Conservation (phyloP, 176 grass and related monocot species). For the Paspalum vaginatum region DNA sequence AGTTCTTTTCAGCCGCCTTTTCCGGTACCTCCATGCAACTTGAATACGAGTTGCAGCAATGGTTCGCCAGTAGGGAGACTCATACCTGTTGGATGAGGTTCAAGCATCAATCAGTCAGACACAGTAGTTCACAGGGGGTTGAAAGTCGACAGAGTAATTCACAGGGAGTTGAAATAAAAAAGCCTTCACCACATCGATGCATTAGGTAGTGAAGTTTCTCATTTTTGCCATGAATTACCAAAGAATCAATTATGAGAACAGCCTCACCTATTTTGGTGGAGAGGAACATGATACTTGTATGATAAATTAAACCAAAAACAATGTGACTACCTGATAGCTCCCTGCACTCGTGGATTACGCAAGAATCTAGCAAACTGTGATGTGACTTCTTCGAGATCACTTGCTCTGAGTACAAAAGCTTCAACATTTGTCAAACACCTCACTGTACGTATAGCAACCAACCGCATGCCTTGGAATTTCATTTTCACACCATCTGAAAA, state of each 20-base stretch:
- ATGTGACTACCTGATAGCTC: slow-evolving; percentile 49
- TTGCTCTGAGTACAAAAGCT: slow-evolving; percentile 85
- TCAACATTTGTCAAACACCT: slow-evolving; percentile 90
- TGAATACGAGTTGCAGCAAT: slow-evolving; percentile 81
- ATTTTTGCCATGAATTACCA: background rate
- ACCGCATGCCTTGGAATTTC: slow-evolving; percentile 70
- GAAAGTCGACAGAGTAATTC: background rate
- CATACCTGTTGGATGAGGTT: slow-evolving; percentile 58
- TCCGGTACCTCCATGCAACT: slow-evolving; percentile 87
- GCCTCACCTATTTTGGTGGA: background rate
- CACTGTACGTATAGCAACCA: slow-evolving; percentile 85
- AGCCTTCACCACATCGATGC: background rate
- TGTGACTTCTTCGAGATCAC: slow-evolving; percentile 85
- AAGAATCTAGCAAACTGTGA: slow-evolving; percentile 74
- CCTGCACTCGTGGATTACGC: slow-evolving; percentile 87
- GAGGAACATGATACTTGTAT: background rate
- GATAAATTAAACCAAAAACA: background rate
- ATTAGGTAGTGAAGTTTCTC: background rate
- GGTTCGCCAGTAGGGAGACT: slow-evolving; percentile 93
- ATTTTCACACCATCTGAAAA: slow-evolving; percentile 75
- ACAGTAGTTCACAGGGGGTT: background rate
- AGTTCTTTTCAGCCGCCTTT: slow-evolving; percentile 63
- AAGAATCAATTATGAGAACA: background rate
- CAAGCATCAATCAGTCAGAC: slow-evolving; percentile 1
- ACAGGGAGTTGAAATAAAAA: background rate